Conservation (phyloP, 2,329 filamentous ascomycete genomes). For the Fusarium udum region DNA sequence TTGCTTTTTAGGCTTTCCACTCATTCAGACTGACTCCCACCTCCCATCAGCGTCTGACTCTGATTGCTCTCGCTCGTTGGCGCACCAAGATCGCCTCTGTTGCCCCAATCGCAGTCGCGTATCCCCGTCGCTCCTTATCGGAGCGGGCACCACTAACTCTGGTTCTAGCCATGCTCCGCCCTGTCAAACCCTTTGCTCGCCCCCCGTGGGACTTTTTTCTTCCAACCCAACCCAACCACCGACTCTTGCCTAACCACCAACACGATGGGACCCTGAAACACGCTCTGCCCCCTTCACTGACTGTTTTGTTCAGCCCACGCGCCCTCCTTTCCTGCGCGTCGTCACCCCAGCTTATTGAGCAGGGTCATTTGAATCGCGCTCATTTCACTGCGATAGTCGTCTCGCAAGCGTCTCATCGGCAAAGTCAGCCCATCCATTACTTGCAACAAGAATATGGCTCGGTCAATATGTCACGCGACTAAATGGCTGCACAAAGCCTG, state of each 20-base stretch:
- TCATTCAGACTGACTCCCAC: slow-evolving; percentile 18
- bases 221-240: slow-evolving; percentile 33
- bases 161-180: slow-evolving; percentile 35
- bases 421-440: slow-evolving; percentile 14
- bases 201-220: slow-evolving; percentile 37
- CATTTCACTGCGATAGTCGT: slow-evolving; percentile 17
- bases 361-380: slow-evolving; percentile 1
- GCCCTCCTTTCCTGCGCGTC: slow-evolving; percentile 33
- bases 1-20: slow-evolving; percentile 35
- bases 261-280: slow-evolving; percentile 42
- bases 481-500: slow-evolving; percentile 14
- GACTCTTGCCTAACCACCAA: slow-evolving; percentile 36
- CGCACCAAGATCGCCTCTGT: slow-evolving; percentile 27
- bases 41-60: slow-evolving; percentile 18
- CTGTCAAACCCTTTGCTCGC: slow-evolving; percentile 41
- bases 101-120: slow-evolving; percentile 30
- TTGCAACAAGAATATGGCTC: slow-evolving; percentile 1
- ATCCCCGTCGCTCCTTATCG: slow-evolving; percentile 27
- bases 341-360: slow-evolving; percentile 8
- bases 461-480: neutral
- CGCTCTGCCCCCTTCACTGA: slow-evolving; percentile 40
- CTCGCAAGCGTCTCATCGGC: slow-evolving; percentile 37
- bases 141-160: slow-evolving; percentile 35
- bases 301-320: slow-evolving; percentile 21
- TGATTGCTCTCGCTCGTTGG: slow-evolving; percentile 20